Evolutionary conservation across 163 green algal species (phyloP).

Genomic region (Chloroidium sp.): DNA sequence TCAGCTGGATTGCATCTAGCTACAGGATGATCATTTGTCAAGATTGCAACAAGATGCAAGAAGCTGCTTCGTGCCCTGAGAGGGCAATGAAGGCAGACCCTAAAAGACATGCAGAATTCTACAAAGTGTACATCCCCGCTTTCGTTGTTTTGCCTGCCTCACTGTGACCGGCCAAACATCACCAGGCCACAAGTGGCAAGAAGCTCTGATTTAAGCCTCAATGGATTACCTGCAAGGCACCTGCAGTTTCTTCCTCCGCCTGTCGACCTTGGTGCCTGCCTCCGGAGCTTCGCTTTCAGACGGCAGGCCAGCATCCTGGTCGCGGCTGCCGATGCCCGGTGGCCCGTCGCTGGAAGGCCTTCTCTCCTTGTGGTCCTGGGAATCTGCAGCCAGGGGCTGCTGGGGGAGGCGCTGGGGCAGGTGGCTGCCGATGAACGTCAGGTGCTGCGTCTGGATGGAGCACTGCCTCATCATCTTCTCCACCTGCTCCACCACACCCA

Average conservation of each 20-base stretch:
- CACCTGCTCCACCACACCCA: slow-evolving; percentile 15
- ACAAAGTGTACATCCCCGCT: slow-evolving; percentile 4
- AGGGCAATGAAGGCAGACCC: not conserved
- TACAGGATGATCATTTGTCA: too few relatives aligned
- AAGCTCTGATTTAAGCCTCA: too few relatives aligned
- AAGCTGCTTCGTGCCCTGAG: not conserved
- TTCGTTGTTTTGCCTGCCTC: not conserved
- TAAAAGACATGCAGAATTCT: slow-evolving; percentile 12
- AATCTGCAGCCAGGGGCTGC: not conserved
- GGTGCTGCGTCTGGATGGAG: slow-evolving; percentile 33
- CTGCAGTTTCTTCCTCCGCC: not conserved
- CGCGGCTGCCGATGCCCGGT: not conserved
- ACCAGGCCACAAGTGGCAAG: too few relatives aligned
- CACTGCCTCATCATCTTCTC: slow-evolving; percentile 42
- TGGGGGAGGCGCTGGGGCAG: slow-evolving; percentile 39
- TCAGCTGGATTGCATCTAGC: not conserved
- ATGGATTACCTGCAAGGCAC: not conserved
- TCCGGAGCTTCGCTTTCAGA: not conserved
- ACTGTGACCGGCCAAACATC: too few relatives aligned
- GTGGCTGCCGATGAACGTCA: slow-evolving; percentile 34
- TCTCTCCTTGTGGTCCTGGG: not conserved
- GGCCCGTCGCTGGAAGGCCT: not conserved
- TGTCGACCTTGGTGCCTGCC: not conserved
- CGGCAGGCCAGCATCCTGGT: not conserved
- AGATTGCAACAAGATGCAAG: not conserved